phyloP scores from a whole-genome alignment of 2,329 filamentous ascomycete species.

The Aspergillus ochraceoroseus region DNA sequence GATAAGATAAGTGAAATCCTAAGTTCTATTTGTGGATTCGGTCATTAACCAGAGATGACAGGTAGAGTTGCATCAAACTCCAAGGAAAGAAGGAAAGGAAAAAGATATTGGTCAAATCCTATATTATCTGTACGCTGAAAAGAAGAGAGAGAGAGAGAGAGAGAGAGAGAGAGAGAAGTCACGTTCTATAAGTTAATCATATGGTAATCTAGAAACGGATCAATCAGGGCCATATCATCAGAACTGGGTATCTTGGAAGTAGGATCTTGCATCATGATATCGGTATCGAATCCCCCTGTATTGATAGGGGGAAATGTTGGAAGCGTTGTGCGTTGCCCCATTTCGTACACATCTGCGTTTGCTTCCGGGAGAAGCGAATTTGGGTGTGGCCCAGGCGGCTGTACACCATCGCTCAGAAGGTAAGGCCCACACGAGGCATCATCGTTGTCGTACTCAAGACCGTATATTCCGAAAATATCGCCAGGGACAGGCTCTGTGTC shows the following conservation, averaged over 20 bases:
- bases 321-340: not conserved
- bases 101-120: not conserved
- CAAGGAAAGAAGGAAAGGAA: not conserved
- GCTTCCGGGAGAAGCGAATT: constrained; percentile 1
- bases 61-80: too few species aligned
- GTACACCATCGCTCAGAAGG: constrained; percentile 2
- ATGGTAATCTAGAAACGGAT: constrained; percentile 33
- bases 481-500: constrained; percentile 21
- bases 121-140: too few species aligned
- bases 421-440: constrained; percentile 18
- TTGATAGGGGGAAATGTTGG: not conserved
- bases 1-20: too few species aligned
- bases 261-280: constrained; percentile 28
- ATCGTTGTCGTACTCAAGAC: constrained; percentile 32
- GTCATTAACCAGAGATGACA: too few species aligned
- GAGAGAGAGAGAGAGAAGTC: not conserved
- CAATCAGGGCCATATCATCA: constrained; percentile 33
- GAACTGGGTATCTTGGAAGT: constrained; percentile 29
- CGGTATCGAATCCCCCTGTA: constrained; percentile 10
- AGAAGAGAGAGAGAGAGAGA: constrained; percentile 4
- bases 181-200: constrained; percentile 23
- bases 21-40: not conserved
- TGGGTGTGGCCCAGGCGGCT: not conserved
- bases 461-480: constrained; percentile 36
- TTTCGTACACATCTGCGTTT: not conserved